Conservation (phyloP, 2,329 filamentous ascomycete species). For the Botrytis tulipae region DNA sequence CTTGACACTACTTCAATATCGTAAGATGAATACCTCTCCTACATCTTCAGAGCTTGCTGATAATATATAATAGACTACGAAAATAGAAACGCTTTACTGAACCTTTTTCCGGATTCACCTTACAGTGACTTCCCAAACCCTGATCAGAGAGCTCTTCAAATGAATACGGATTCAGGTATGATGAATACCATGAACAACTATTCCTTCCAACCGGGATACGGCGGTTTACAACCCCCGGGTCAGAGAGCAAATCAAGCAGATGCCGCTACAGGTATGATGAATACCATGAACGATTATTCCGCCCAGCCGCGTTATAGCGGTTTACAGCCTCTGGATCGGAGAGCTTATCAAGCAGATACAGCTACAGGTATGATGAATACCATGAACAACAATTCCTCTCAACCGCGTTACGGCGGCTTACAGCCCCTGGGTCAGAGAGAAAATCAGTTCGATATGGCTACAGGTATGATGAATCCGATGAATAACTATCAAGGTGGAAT, state of each 20-base stretch:
- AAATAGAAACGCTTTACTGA: too few species aligned
- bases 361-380: too few species aligned
- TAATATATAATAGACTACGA: not conserved
- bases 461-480: not conserved
- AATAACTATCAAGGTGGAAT: not conserved
- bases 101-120: too few species aligned
- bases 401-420: too few species aligned
- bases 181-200: too few species aligned
- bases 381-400: too few species aligned
- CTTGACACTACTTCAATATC: not conserved
- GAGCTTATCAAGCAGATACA: too few species aligned
- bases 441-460: not conserved
- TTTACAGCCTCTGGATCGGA: too few species aligned
- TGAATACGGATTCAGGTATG: too few species aligned
- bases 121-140: too few species aligned
- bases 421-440: not conserved
- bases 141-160: too few species aligned
- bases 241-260: not conserved
- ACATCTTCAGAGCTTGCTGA: not conserved
- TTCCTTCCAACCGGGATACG: not conserved
- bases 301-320: not conserved
- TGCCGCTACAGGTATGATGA: not conserved
- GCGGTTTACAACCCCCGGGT: too few species aligned
- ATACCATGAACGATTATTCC: not conserved
- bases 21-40: not conserved